Conservation (phyloP, 75 land plant genomes). For the Cryptomeria japonica region DNA sequence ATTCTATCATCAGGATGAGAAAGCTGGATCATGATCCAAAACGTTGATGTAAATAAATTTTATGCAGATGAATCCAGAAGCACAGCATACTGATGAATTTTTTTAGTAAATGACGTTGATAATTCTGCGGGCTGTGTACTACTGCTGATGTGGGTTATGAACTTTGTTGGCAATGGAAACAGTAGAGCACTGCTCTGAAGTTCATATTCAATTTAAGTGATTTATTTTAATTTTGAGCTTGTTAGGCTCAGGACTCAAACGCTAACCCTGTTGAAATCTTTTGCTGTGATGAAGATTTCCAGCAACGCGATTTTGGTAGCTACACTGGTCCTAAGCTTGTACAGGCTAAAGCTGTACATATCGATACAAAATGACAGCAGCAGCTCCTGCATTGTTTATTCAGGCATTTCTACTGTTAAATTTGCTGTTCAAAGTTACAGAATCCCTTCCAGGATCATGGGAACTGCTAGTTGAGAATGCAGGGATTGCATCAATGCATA, state of each 20-base stretch:
- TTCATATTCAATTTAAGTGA: neutral
- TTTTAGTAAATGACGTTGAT: neutral
- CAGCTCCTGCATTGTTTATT: neutral
- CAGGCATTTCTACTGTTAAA: neutral
- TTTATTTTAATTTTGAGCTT: neutral
- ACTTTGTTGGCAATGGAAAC: neutral
- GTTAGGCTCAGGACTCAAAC: neutral
- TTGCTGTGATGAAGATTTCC: neutral
- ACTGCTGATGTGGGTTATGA: neutral
- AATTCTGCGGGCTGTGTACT: neutral
- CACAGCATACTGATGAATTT: too few species aligned
- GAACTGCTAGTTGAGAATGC: constrained; percentile 40
- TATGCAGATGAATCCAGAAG: too few species aligned
- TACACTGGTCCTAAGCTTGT: neutral
- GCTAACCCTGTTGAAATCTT: neutral
- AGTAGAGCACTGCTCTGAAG: neutral
- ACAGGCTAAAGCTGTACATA: neutral
- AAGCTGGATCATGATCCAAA: too few species aligned
- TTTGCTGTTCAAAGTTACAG: neutral
- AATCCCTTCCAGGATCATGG: constrained; percentile 35
- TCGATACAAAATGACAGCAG: neutral
- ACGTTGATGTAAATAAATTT: too few species aligned
- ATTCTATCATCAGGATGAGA: too few species aligned
- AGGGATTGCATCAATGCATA: constrained; percentile 63
- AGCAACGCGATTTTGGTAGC: too few species aligned